A percentile compares a stretch with the other conserved stretches of the same genome.
Conservation (phyloP, 1,139 yeast genomes). For the Candida albicans region DNA sequence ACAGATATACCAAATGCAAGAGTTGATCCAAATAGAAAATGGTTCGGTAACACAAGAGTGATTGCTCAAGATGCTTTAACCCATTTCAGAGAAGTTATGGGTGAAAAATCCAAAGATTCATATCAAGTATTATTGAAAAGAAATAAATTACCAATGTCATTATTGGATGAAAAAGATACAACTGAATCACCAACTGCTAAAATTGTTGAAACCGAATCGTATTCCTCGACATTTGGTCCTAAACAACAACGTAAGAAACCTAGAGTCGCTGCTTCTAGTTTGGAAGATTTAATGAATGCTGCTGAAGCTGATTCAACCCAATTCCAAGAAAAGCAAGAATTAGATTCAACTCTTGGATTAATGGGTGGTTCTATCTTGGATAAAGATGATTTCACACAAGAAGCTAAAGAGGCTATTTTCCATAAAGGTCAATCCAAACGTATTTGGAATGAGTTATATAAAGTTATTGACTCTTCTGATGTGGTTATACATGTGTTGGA, state of each 20-base stretch:
- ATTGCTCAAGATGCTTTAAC: constrained; percentile 94
- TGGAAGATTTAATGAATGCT: constrained; percentile 74
- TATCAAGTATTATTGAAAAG: constrained; percentile 86
- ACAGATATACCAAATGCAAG: constrained; percentile 88
- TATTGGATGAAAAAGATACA: constrained; percentile 79
- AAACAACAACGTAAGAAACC: constrained; percentile 94
- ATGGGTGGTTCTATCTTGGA: constrained; percentile 70
- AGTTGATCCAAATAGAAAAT: constrained; percentile 92
- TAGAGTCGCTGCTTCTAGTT: constrained; percentile 66
- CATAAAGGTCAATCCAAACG: constrained; percentile 97
- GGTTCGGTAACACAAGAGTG: constrained; percentile 98
- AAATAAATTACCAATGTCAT: constrained; percentile 94
- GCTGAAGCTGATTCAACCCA: constrained; percentile 59
- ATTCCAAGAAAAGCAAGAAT: constrained; percentile 73
- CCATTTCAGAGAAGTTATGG: constrained; percentile 93
- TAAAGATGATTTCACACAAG: constrained; percentile 80
- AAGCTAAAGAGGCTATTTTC: constrained; percentile 93
- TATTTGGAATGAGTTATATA: constrained; percentile 96
- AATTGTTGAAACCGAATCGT: constrained; percentile 87
- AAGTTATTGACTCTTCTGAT: constrained; percentile 94
- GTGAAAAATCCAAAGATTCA: constrained; percentile 81
- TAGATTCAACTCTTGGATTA: constrained; percentile 72
- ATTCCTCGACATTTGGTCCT: constrained; percentile 84
- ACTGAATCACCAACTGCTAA: constrained; percentile 75
- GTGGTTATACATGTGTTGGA: constrained; percentile 95